Percentiles rank a stretch among this genome's conserved stretches.
phyloP scores from a whole-genome alignment of 306 rosid genomes.

The Dryas octopetala region DNA sequence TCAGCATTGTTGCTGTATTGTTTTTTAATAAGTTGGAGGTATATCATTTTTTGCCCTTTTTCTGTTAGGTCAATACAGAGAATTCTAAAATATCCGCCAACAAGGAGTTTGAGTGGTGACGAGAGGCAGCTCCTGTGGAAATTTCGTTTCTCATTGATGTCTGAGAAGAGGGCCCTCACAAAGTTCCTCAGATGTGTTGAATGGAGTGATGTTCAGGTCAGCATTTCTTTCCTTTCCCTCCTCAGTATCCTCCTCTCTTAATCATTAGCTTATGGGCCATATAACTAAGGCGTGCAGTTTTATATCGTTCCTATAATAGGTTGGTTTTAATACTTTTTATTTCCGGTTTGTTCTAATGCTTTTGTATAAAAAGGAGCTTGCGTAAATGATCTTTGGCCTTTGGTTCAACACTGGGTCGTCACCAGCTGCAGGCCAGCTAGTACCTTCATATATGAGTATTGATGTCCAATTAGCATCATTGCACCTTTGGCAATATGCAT shows the following conservation, averaged over 20 bases:
- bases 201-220: constrained; percentile 98
- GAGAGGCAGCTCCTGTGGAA: constrained; percentile 98
- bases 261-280: neutral
- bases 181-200: constrained; percentile 96
- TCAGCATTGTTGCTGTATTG: neutral
- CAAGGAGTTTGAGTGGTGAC: constrained; percentile 93
- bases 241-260: neutral
- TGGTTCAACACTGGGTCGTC: neutral
- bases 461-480: neutral
- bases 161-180: constrained; percentile 99
- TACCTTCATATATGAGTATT: neutral
- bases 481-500: neutral
- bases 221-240: constrained; percentile 10
- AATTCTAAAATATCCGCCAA: constrained; percentile 93
- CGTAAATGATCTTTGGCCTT: neutral
- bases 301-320: neutral
- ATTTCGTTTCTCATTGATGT: constrained; percentile 97
- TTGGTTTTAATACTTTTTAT: neutral
- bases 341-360: neutral
- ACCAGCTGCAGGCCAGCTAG: constrained; percentile 9
- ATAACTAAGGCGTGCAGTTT: neutral
- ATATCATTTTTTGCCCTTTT: constrained; percentile 25
- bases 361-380: neutral
- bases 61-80: constrained; percentile 76
- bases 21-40: neutral